Base-by-base conservation (phyloP, 768 basidiomycete species). In the Boletus coccyginus region DNA sequence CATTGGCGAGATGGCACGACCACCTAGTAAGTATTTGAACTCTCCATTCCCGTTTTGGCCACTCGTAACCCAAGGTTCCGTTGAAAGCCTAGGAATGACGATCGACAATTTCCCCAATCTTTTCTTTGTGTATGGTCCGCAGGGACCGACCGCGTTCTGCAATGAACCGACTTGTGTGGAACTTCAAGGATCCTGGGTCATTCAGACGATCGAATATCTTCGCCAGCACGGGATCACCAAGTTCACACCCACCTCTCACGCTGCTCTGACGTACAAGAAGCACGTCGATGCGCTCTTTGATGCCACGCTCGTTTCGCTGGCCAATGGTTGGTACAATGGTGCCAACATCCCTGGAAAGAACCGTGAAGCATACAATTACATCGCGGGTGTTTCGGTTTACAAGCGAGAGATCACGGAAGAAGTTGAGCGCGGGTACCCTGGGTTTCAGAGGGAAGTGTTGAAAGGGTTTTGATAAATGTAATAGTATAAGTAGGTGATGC, bases 101-200 rank as follows among this genome's bases (percentile, higher is more conserved):
- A 57, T 62, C 14, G 54, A 61, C 10, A 61, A 61, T 10, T 56
- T 66, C 52, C 60, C 52, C 21, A 62, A 58, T 39, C 53, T 65
- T 0, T 65, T 29, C 41, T 57, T 62, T 19, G 53, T 52, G 33
- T 44, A 65, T 9, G 59, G 59, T 21, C 56, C 63, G 2, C 63
- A 61, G 5, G 59, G 53, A 24, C 63, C 63, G 1, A 60, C 40
- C 2, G 50, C 46, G 5, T 40, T 50, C 24, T 59, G 50, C 33
- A 59, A 55, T 7, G 61, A 42, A 3, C 57, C 61, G 6, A 54
- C 58, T 14, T 60, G 55, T 35, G 7, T 47, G 21, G 43, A 66
- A 41, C 6, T 63, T 0, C 51, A 57, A 27, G 47, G 53, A 0
- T 11, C 39, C 7, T 64, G 56, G 63, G 16, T 62, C 11, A 14